These are phyloP conservation scores for Colletotrichum shisoi DNA, from an alignment of 2,329 filamentous ascomycete species.

Conservation along the genomic window DNA sequence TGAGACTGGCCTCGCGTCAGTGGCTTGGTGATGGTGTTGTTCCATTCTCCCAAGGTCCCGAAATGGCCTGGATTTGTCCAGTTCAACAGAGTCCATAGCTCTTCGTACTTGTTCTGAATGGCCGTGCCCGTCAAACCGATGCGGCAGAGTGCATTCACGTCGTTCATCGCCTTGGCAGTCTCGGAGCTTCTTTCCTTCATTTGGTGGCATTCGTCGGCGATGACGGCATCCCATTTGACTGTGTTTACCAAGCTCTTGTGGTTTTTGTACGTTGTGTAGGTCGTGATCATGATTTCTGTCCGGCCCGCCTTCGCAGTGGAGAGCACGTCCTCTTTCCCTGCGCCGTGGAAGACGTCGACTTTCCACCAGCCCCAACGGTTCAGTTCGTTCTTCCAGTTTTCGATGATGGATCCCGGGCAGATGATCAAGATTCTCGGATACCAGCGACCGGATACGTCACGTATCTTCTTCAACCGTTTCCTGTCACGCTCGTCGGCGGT, in stretches of 20 bases:
- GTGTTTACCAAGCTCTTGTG: constrained; percentile 77
- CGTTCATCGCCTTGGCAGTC: constrained; percentile 85
- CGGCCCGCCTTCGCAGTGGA: constrained; percentile 77
- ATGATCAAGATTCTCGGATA: constrained; percentile 86
- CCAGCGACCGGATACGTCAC: constrained; percentile 70
- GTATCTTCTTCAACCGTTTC: constrained; percentile 87
- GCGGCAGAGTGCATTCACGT: constrained; percentile 88
- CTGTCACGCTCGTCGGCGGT: constrained; percentile 85
- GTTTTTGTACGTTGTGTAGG: constrained; percentile 88
- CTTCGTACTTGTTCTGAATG: constrained; percentile 97
- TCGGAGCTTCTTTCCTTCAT: constrained; percentile 83
- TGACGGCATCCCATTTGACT: constrained; percentile 89
- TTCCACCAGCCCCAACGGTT: constrained; percentile 96
- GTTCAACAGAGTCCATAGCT: constrained; percentile 93
- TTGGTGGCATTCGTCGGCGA: constrained; percentile 92
- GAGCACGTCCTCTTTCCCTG: constrained; percentile 72
- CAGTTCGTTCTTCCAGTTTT: constrained; percentile 90
- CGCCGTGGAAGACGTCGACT: constrained; percentile 80
- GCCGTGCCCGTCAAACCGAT: constrained; percentile 95
- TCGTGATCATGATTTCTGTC: constrained; percentile 91
- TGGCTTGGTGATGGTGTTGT: constrained; percentile 76
- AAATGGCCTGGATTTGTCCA: constrained; percentile 89
- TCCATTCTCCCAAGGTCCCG: constrained; percentile 75
- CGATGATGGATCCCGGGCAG: constrained; percentile 85
- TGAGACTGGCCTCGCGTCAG: constrained; percentile 90